Evolutionary conservation across 768 basidiomycete genomes (phyloP).

Genomic region (Boletus tomentosulus): DNA sequence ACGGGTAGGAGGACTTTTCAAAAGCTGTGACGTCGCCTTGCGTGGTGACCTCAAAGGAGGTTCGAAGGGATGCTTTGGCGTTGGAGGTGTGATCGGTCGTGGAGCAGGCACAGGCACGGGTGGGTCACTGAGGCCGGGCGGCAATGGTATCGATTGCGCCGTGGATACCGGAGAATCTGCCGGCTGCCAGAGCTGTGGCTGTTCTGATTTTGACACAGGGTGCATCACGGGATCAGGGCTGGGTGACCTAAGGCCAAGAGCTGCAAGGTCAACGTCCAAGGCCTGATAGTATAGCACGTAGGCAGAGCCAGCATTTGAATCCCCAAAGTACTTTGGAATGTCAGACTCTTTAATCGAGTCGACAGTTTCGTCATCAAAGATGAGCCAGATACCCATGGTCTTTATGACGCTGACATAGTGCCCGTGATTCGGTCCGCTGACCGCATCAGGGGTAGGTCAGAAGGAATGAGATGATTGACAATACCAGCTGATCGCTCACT

Average conservation of each 20-base stretch:
- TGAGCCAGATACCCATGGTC: slow-evolving; percentile 77
- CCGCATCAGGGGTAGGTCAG: slow-evolving; percentile 14
- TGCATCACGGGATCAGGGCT: slow-evolving; percentile 20
- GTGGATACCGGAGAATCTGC: slow-evolving; percentile 25
- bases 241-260: slow-evolving; percentile 56
- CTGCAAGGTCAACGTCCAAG: slow-evolving; percentile 71
- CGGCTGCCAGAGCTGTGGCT: slow-evolving; percentile 8
- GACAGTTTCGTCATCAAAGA: slow-evolving; percentile 96
- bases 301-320: slow-evolving; percentile 80
- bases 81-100: slow-evolving; percentile 19
- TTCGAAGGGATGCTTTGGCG: slow-evolving; percentile 16
- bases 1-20: slow-evolving; percentile 16
- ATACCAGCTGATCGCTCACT: slow-evolving; percentile 52
- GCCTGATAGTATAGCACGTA: slow-evolving; percentile 99
- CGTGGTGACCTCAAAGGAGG: slow-evolving; percentile 22
- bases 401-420: slow-evolving; percentile 97
- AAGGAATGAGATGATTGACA: not conserved
- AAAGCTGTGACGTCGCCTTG: slow-evolving; percentile 14
- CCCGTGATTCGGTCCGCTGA: slow-evolving; percentile 94
- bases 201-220: slow-evolving; percentile 14
- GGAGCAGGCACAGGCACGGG: slow-evolving; percentile 14
- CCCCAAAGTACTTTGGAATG: slow-evolving; percentile 93
- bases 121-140: slow-evolving; percentile 35
- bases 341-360: slow-evolving; percentile 84
- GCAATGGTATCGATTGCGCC: slow-evolving; percentile 24